Percentiles rank a stretch among this genome's conserved stretches.
These are phyloP conservation scores for Colletotrichum australisinense DNA, from an alignment of 2,329 filamentous ascomycete species.

Conservation along the genomic window DNA sequence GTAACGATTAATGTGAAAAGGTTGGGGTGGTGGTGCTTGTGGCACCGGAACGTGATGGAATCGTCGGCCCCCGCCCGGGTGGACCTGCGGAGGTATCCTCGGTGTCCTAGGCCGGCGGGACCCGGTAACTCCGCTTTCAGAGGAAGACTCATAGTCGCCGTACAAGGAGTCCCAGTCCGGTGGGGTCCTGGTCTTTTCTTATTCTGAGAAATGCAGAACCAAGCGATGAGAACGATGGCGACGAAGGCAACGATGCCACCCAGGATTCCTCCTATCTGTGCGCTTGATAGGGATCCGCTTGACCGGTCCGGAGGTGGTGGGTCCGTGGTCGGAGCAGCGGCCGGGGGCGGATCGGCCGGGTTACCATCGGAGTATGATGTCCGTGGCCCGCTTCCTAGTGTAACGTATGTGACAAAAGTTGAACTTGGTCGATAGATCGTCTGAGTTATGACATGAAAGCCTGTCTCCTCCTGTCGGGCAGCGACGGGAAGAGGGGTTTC, in stretches of 20 bases:
- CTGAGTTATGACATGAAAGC: conserved; percentile 46
- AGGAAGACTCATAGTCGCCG: conserved; percentile 4
- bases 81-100: not conserved
- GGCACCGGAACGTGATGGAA: not conserved
- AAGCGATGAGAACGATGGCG: conserved; percentile 46
- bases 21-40: not conserved
- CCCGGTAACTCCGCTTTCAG: not conserved
- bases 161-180: not conserved
- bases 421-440: conserved; percentile 47
- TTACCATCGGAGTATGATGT: conserved; percentile 31
- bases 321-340: not conserved
- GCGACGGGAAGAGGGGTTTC: conserved; percentile 7
- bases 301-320: conserved; percentile 32
- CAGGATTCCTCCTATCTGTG: conserved; percentile 54
- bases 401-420: conserved; percentile 51
- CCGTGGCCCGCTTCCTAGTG: conserved; percentile 38
- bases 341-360: conserved; percentile 31
- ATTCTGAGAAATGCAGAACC: conserved; percentile 43
- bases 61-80: too few species aligned
- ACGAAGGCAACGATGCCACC: conserved; percentile 52
- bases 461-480: conserved; percentile 23
- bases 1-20: conserved; percentile 2
- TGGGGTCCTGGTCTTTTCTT: not conserved
- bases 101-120: not conserved
- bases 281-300: conserved; percentile 44